phyloP scores from a whole-genome alignment of 257 asterid genomes.

The Anisodus tanguticus region DNA sequence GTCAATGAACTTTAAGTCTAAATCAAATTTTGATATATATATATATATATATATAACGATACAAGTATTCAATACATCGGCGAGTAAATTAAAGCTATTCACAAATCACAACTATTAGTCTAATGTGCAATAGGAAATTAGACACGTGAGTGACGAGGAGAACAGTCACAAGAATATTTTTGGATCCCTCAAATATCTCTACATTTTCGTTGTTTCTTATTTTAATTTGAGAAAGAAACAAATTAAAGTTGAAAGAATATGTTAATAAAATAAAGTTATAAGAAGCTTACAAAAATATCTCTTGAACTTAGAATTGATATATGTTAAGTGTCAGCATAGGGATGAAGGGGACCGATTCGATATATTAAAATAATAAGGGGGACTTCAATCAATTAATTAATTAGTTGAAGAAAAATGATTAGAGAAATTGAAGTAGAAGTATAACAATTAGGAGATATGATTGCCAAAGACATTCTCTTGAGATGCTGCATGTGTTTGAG shows the following conservation, averaged over 20 bases:
- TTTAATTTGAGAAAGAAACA: neutral
- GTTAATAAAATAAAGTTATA: neutral
- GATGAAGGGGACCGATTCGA: slow-evolving; percentile 5
- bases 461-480: slow-evolving; percentile 41
- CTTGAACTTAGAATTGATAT: neutral
- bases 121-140: neutral
- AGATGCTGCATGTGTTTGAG: slow-evolving; percentile 42
- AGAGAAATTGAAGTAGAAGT: slow-evolving; percentile 31
- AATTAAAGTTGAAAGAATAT: neutral
- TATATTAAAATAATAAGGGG: neutral
- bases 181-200: neutral
- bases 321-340: slow-evolving; percentile 26
- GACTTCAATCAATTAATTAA: neutral
- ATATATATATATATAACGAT: too few species aligned
- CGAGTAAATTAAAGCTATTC: neutral
- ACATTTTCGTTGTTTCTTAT: neutral
- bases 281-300: neutral
- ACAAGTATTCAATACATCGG: too few species aligned
- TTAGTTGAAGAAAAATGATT: slow-evolving; percentile 15
- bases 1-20: neutral
- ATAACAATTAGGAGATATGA: slow-evolving; percentile 42
- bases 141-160: slow-evolving; percentile 1
- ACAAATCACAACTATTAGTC: neutral
- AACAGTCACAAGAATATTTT: slow-evolving; percentile 17
- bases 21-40: neutral